Evolutionary conservation across 805 yeast genomes (phyloP), one percentile per base, ranked within the genome.

Genomic region (Jamesozyma gamospora): DNA sequence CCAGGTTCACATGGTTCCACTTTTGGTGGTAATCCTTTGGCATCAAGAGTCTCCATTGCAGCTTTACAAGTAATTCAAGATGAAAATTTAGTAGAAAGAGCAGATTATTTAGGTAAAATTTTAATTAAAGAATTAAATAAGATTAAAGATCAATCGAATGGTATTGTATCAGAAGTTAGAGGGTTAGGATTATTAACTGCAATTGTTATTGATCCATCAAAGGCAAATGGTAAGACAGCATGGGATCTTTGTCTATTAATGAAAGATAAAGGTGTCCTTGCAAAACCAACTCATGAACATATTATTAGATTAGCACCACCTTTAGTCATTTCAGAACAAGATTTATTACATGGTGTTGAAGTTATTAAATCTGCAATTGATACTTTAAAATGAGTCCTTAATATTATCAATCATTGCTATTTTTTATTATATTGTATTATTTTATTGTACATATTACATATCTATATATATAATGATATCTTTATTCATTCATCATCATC

Each of bases 1-100:
- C 94, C 96, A 21, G 97, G 97, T 40, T 84, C 95, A 26, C 97
- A 90, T 65, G 97, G 97, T 38, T 88, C 96, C 24, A 90, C 97
- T 17, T 90, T 84, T 60, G 97, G 97, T 64, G 97, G 97, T 63
- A 90, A 87, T 67, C 96, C 97, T 49, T 73, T 90, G 60, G 90
- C 95, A 17, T 85, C 94, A 49, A 74, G 85, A 41, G 96, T 86
- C 16, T 92, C 96, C 45, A 78, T 85, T 60, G 96, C 95, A 43
- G 96, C 97, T 10, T 71, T 90, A 49, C 74, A 86, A 52, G 97
- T 90, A 39, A 85, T 90, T 41, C 75, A 72, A 61, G 94, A 90
- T 51, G 97, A 90, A 66, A 71, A 79, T 19, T 72, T 90, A 55
- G 87, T 80, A 31, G 84, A 83, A 56, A 77, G 94, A 63, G 79